Evolutionary conservation across 768 basidiomycete species (phyloP).

Genomic region (Boletus fagicola): DNA sequence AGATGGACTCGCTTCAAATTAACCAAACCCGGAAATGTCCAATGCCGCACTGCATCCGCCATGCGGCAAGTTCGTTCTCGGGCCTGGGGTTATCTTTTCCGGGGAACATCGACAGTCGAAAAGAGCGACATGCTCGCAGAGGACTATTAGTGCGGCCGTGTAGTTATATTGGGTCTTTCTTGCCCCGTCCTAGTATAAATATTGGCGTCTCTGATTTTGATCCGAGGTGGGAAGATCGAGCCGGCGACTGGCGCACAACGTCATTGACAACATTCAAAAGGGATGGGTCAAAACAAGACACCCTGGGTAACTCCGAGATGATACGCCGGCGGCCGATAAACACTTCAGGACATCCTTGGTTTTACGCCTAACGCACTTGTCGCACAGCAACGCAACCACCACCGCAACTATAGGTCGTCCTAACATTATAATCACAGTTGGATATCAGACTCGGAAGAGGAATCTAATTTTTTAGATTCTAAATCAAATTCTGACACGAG

Average conservation of each 20-base stretch:
- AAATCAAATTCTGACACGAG: not conserved
- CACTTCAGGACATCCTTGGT: too few species aligned
- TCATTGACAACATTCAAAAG: not conserved
- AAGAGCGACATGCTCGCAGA: too few species aligned
- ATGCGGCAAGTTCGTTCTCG: not conserved
- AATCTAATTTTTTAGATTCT: not conserved
- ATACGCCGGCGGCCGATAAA: not conserved
- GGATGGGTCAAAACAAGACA: not conserved
- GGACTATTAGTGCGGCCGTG: too few species aligned
- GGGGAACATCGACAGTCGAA: not conserved
- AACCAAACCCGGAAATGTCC: constrained; percentile 3
- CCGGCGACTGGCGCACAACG: not conserved
- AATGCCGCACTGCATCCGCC: constrained; percentile 1
- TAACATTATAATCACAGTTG: too few species aligned
- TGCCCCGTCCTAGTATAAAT: not conserved
- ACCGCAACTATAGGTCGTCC: not conserved
- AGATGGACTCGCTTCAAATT: not conserved
- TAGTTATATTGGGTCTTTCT: not conserved
- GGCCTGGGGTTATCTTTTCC: not conserved
- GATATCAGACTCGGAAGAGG: not conserved
- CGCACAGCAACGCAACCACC: not conserved
- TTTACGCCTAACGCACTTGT: too few species aligned
- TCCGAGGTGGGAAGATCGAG: not conserved
- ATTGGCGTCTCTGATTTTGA: not conserved
- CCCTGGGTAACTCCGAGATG: not conserved